Evolutionary conservation across 1,284 basidiomycete species (phyloP), one percentile per base, ranked within the genome.

Genomic region (Sporisorium iseilematis-ciliati): DNA sequence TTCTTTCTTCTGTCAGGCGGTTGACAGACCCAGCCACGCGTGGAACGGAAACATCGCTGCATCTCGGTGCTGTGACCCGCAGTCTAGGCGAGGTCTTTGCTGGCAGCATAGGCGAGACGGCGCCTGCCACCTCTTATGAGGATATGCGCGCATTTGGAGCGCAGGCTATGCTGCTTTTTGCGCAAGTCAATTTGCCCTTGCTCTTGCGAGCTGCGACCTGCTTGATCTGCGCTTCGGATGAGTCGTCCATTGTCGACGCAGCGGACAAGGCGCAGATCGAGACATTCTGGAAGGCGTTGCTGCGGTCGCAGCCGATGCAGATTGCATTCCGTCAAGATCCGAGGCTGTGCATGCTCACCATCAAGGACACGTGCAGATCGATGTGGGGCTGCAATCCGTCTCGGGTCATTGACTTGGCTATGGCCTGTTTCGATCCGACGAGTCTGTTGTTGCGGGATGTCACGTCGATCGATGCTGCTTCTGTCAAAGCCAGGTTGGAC

Each of bases 361-460:
- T 70, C 29, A 62, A 69, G 21, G 75, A 77, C 20, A 64, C 65
- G 31, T 59, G 58, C 60, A 65, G 62, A 43, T 63, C 70, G 2
- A 63, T 70, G 49, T 78, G 74, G 77, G 71, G 77, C 43, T 58
- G 61, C 53, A 65, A 59, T 26, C 60, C 65, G 3, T 46, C 55
- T 14, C 53, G 57, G 4, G 57, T 73, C 23, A 57, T 66, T 23
- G 69, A 76, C 18, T 23, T 45, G 16, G 65, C 72, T 3, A 57
- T 75, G 41, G 64, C 46, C 3, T 57, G 61, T 35, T 48, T 77
- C 16, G 67, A 74, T 43, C 43, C 66, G 8, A 60, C 64, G 18
- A 72, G 71, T 51, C 57, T 76, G 46, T 46, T 75, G 64, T 58
- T 75, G 7, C 26, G 52, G 25, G 73, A 71, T 3, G 48, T 63